phyloP scores from a whole-genome alignment of 2,329 filamentous ascomycete species.

The Colletotrichum lindemuthianum region DNA sequence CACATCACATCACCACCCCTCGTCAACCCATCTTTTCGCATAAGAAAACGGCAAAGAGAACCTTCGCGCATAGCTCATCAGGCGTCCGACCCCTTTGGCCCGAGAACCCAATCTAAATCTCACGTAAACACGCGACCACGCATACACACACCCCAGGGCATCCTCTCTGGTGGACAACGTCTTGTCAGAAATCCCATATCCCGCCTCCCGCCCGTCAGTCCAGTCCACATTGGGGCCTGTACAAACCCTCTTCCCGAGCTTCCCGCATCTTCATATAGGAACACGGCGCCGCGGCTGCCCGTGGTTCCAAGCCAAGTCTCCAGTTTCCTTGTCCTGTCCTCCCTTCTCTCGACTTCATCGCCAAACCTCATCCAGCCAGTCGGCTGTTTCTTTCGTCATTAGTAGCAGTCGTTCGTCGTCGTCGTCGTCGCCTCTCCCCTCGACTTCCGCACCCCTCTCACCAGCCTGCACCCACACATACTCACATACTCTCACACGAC shows the following conservation, averaged over 20 bases:
- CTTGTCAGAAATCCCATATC: constrained; percentile 22
- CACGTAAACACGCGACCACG: constrained; percentile 16
- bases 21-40: neutral
- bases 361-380: neutral
- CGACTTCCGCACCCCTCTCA: neutral
- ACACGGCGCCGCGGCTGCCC: constrained; percentile 18
- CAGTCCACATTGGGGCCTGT: constrained; percentile 14
- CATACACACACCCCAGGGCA: constrained; percentile 1
- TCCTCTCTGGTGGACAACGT: constrained; percentile 9
- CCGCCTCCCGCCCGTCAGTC: constrained; percentile 14
- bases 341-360: constrained; percentile 6
- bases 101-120: constrained; percentile 22
- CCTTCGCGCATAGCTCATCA: constrained; percentile 3
- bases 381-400: constrained; percentile 19
- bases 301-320: constrained; percentile 22
- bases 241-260: constrained; percentile 22
- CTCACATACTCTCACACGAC: neutral
- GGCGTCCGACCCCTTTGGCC: constrained; percentile 3
- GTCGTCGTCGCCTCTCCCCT: neutral
- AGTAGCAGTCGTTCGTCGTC: neutral
- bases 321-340: constrained; percentile 16
- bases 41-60: neutral
- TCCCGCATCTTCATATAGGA: constrained; percentile 31
- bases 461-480: neutral
- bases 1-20: neutral